phyloP scores from a whole-genome alignment of 805 yeast genomes.

The Nakazawaea ambrosiae region DNA sequence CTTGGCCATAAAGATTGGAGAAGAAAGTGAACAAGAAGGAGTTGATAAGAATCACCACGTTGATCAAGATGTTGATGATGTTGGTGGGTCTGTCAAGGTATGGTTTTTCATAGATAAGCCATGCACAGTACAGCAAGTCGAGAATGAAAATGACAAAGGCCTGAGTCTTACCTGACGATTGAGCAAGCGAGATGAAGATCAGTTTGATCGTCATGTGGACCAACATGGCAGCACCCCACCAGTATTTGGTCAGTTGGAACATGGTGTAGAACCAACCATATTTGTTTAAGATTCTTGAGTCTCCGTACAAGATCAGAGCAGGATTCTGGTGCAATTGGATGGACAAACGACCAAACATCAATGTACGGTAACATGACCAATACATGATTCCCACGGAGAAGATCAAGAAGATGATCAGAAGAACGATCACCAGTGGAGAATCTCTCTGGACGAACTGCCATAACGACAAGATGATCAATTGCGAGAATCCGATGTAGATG shows the following conservation, averaged over 20 bases:
- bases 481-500: conserved; percentile 80
- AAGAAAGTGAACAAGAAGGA: conserved; percentile 83
- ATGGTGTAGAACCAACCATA: conserved; percentile 88
- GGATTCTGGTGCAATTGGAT: conserved; percentile 62
- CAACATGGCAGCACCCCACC: conserved; percentile 70
- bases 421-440: conserved; percentile 82
- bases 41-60: conserved; percentile 67
- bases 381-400: conserved; percentile 52
- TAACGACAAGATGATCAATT: conserved; percentile 66
- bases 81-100: conserved; percentile 81
- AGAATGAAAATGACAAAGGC: conserved; percentile 68
- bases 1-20: conserved; percentile 77
- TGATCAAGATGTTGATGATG: conserved; percentile 62
- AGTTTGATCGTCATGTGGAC: conserved; percentile 59
- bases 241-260: conserved; percentile 75
- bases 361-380: conserved; percentile 62
- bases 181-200: conserved; percentile 71
- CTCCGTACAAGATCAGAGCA: conserved; percentile 82
- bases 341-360: conserved; percentile 56
- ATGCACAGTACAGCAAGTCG: conserved; percentile 63
- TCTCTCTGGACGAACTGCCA: conserved; percentile 84
- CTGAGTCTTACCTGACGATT: conserved; percentile 75
- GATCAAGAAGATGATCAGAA: conserved; percentile 67
- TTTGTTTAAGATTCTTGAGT: conserved; percentile 60
- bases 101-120: conserved; percentile 61